Percentiles rank a stretch among this genome's conserved stretches.
These are phyloP conservation scores for Podila clonocystis DNA, from an alignment of 192 early-diverging fungal species.

Conservation along the genomic window DNA sequence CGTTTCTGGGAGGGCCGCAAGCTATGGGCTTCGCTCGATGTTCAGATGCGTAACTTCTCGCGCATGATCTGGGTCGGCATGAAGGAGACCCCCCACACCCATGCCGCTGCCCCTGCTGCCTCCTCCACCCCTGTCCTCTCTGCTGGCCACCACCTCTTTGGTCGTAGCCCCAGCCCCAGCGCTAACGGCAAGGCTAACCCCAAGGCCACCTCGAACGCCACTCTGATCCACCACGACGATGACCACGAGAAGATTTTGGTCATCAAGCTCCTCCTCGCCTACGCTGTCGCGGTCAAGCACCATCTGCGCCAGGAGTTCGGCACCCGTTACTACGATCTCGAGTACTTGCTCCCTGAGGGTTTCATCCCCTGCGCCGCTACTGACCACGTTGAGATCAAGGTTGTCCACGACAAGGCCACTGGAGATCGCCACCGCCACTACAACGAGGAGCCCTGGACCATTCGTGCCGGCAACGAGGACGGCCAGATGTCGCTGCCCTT, in stretches of 20 bases:
- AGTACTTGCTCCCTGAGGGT: constrained; percentile 54
- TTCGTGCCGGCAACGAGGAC: constrained; percentile 53
- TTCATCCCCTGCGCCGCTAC: constrained; percentile 27
- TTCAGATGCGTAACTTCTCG: constrained; percentile 72
- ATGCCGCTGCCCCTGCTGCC: neutral
- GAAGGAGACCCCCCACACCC: constrained; percentile 23
- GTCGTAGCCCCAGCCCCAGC: constrained; percentile 9
- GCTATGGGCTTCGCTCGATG: constrained; percentile 77
- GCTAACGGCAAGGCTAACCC: neutral
- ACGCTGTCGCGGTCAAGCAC: constrained; percentile 65
- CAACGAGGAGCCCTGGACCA: constrained; percentile 33
- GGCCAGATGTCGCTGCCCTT: constrained; percentile 61
- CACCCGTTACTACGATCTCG: constrained; percentile 62
- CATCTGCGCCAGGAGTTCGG: constrained; percentile 74
- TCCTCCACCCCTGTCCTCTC: neutral
- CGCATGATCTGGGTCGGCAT: constrained; percentile 72
- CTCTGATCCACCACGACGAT: constrained; percentile 38
- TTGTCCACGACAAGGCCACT: constrained; percentile 10
- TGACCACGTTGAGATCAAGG: constrained; percentile 6
- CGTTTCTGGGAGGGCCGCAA: constrained; percentile 90
- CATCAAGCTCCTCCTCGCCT: constrained; percentile 65
- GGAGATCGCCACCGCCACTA: constrained; percentile 26
- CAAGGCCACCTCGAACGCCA: constrained; percentile 15
- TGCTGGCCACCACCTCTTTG: constrained; percentile 25
- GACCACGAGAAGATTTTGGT: constrained; percentile 63